These are phyloP conservation scores for Massariosphaeria phaeospora DNA, from an alignment of 495 filamentous ascomycete species.

Conservation along the genomic window DNA sequence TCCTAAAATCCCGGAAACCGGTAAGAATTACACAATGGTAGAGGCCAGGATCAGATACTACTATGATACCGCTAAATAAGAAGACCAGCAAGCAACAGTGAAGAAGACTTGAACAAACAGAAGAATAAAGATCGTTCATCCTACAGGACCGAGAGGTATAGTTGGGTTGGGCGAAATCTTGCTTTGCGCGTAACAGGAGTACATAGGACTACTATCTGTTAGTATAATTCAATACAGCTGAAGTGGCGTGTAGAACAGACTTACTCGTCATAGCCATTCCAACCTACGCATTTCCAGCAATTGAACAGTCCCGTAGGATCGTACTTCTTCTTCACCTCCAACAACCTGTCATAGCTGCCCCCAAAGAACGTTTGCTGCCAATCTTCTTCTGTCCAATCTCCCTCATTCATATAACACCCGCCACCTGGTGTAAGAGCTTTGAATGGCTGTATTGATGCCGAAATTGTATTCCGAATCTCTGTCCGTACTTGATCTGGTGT, in stretches of 20 bases:
- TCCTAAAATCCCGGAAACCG: too few species aligned
- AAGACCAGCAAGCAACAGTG: background rate
- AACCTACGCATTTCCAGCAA: conserved; percentile 32
- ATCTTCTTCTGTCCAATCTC: conserved; percentile 26
- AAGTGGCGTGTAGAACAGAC: background rate
- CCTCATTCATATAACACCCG: conserved; percentile 33
- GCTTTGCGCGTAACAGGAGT: conserved; percentile 24
- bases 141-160: conserved; percentile 11
- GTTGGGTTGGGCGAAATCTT: conserved; percentile 6
- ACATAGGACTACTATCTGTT: conserved; percentile 18
- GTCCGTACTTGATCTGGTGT: conserved; percentile 1
- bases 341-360: conserved; percentile 22
- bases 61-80: background rate
- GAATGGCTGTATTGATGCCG: conserved; percentile 17
- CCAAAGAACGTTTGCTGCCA: conserved; percentile 34
- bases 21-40: too few species aligned
- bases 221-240: background rate
- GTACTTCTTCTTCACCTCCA: conserved; percentile 28
- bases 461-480: conserved; percentile 19
- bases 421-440: conserved; percentile 27
- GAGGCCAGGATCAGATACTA: too few species aligned
- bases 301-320: conserved; percentile 30
- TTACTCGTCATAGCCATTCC: conserved; percentile 28
- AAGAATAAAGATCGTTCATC: background rate
- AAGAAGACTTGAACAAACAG: background rate